Conservation (phyloP, 1,139 yeast genomes). For the Debaryomyces sp. region DNA sequence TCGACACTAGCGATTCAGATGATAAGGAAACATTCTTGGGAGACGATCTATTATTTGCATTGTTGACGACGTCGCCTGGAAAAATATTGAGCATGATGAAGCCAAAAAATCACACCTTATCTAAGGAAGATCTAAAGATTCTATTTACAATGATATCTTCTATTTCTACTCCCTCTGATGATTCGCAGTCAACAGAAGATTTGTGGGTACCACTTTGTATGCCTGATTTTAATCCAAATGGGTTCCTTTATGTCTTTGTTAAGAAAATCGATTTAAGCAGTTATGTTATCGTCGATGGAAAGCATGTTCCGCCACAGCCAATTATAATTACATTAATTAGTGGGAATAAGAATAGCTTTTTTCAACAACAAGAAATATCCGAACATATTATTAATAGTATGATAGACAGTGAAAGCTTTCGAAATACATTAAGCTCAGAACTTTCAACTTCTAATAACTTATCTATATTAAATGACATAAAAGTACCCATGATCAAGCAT, state of each 20-base stretch:
- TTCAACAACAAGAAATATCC: slow-evolving; percentile 66
- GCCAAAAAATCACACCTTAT: slow-evolving; percentile 37
- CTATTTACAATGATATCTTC: slow-evolving; percentile 34
- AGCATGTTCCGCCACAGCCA: slow-evolving; percentile 21
- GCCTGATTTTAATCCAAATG: slow-evolving; percentile 86
- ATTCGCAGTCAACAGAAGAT: slow-evolving; percentile 52
- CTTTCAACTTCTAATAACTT: slow-evolving; percentile 20
- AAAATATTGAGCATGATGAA: slow-evolving; percentile 34
- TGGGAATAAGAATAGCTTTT: slow-evolving; percentile 83
- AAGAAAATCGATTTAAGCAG: slow-evolving; percentile 50
- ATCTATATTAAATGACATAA: slow-evolving; percentile 43
- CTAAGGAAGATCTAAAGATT: slow-evolving; percentile 34
- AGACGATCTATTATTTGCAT: slow-evolving; percentile 39
- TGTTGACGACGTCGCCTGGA: slow-evolving; percentile 25
- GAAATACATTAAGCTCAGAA: slow-evolving; percentile 41
- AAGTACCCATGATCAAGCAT: slow-evolving; percentile 69
- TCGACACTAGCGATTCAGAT: slow-evolving; percentile 10
- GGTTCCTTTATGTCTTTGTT: slow-evolving; percentile 82
- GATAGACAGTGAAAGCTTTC: slow-evolving; percentile 34
- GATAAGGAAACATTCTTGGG: slow-evolving; percentile 18
- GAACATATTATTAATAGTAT: slow-evolving; percentile 52
- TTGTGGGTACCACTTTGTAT: slow-evolving; percentile 93
- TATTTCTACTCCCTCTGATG: slow-evolving; percentile 14
- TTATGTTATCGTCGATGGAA: slow-evolving; percentile 19
- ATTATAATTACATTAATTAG: slow-evolving; percentile 73